A percentile compares a stretch with the other conserved stretches of the same genome.
Evolutionary conservation across 2,329 filamentous ascomycete genomes (phyloP).

Genomic region (Aspergillus sojae): DNA sequence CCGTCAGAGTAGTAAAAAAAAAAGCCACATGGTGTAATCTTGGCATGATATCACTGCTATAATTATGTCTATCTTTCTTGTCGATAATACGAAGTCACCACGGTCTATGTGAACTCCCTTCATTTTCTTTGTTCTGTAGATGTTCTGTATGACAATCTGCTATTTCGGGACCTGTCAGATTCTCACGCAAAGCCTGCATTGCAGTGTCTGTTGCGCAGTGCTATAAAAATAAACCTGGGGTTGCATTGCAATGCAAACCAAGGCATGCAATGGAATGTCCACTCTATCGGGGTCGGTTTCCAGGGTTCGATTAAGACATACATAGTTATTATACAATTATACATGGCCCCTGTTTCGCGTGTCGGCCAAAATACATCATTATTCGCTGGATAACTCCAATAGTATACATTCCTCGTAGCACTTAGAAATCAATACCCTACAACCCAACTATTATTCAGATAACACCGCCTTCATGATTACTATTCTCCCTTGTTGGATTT

Average conservation of each 20-base stretch:
- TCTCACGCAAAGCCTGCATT: neutral
- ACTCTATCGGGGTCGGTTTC: neutral
- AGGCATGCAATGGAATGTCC: neutral
- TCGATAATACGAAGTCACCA: neutral
- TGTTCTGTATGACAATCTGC: neutral
- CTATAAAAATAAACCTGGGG: neutral
- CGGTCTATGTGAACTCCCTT: neutral
- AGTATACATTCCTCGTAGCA: neutral
- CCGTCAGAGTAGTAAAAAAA: neutral
- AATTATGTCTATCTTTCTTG: neutral
- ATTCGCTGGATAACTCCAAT: neutral
- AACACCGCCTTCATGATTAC: neutral
- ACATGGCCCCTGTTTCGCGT: neutral
- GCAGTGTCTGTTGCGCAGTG: neutral
- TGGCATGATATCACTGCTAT: slow-evolving; percentile 3
- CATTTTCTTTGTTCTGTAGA: neutral
- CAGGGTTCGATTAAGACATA: neutral
- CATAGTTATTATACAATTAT: neutral
- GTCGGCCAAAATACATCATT: neutral
- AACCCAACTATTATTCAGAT: too few relatives aligned
- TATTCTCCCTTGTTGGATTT: neutral
- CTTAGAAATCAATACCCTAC: neutral
- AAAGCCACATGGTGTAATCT: slow-evolving; percentile 5
- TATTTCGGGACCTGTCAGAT: slow-evolving; percentile 2
- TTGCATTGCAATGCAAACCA: neutral